These are phyloP conservation scores for Trichoderma breve DNA, from an alignment of 2,329 filamentous ascomycete genomes.

Conservation along the genomic window DNA sequence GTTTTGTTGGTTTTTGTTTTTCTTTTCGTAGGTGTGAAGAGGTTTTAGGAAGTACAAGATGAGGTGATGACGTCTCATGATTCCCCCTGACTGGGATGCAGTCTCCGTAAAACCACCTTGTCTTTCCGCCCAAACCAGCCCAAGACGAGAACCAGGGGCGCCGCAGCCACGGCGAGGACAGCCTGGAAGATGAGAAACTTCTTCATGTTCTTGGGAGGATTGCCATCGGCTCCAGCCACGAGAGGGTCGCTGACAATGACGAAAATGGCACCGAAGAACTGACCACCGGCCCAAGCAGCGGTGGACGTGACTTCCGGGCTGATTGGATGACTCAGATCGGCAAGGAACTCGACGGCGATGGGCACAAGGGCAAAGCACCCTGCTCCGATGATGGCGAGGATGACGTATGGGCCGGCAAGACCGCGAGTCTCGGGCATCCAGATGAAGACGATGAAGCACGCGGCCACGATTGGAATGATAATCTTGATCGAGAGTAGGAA, in stretches of 20 bases:
- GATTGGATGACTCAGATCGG: constrained; percentile 83
- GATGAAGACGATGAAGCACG: constrained; percentile 73
- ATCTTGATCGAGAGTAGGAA: constrained; percentile 73
- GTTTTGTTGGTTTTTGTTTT: neutral
- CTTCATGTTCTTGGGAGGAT: constrained; percentile 70
- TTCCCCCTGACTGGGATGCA: constrained; percentile 29
- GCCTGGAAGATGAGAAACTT: constrained; percentile 76
- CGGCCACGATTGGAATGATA: constrained; percentile 69
- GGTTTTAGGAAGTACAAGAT: neutral
- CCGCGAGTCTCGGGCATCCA: constrained; percentile 66
- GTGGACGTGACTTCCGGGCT: constrained; percentile 82
- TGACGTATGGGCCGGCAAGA: constrained; percentile 69
- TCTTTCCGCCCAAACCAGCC: constrained; percentile 65
- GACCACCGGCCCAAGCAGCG: constrained; percentile 81
- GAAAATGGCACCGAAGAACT: constrained; percentile 81
- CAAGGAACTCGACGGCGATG: constrained; percentile 80
- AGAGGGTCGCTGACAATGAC: constrained; percentile 80
- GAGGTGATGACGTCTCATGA: neutral
- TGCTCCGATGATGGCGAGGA: constrained; percentile 75
- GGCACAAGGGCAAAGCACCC: constrained; percentile 78
- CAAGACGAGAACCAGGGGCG: constrained; percentile 66
- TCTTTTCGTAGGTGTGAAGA: neutral
- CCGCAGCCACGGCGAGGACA: constrained; percentile 61
- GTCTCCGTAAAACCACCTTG: constrained; percentile 49
- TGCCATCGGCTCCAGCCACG: constrained; percentile 49